Conservation (phyloP, 768 basidiomycete species). For the Tylopilus sp. region DNA sequence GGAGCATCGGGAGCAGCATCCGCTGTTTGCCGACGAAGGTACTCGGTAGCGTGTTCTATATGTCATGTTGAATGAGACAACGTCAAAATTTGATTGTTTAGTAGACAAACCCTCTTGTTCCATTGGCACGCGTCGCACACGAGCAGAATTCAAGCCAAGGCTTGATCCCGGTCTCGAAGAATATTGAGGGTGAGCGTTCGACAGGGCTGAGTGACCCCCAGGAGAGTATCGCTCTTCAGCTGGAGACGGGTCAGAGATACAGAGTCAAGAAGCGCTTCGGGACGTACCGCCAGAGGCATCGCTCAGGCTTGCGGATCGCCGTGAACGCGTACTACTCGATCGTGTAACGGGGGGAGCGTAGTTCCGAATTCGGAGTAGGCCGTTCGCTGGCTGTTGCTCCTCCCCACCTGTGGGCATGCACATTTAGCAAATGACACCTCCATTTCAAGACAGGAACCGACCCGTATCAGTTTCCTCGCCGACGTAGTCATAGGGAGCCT, state of each 20-base stretch:
- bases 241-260: conserved; percentile 16
- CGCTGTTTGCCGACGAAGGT: conserved; percentile 19
- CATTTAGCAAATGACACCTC: conserved; percentile 16
- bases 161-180: conserved; percentile 43
- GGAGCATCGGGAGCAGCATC: conserved; percentile 8
- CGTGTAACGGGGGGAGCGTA: conserved; percentile 27
- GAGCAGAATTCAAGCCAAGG: conserved; percentile 38
- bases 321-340: conserved; percentile 51
- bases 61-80: conserved; percentile 5
- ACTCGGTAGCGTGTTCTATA: conserved; percentile 26
- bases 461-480: conserved; percentile 43
- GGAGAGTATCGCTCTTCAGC: conserved; percentile 31
- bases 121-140: conserved; percentile 37
- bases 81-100: conserved; percentile 8
- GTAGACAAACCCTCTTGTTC: conserved; percentile 42
- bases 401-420: conserved; percentile 29
- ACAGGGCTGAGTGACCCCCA: conserved; percentile 12
- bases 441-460: conserved; percentile 17
- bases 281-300: conserved; percentile 44
- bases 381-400: conserved; percentile 26
- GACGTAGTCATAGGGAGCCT: conserved; percentile 29
- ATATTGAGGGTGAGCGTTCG: conserved; percentile 20
- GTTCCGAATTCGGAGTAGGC: conserved; percentile 25
- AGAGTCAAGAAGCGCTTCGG: conserved; percentile 21
- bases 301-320: conserved; percentile 76